Conservation (phyloP, 2,329 filamentous ascomycete species). For the Colletotrichum shisoi region DNA sequence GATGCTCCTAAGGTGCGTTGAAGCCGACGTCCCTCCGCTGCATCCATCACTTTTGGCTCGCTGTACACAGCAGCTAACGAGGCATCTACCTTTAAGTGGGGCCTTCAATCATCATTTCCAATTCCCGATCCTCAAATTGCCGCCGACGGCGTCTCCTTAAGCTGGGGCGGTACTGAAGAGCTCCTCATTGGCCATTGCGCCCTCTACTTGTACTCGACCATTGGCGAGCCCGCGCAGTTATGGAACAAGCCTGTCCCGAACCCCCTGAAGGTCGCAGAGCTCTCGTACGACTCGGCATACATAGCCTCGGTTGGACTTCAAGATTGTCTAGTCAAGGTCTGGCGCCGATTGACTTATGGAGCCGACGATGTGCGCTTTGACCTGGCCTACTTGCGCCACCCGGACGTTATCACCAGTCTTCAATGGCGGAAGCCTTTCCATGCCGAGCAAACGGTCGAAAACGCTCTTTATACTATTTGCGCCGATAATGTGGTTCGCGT, state of each 20-base stretch:
- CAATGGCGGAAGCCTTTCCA: conserved; percentile 86
- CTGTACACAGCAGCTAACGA: conserved; percentile 11
- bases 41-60: background rate
- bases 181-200: conserved; percentile 77
- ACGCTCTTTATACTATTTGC: conserved; percentile 90
- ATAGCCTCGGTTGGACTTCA: conserved; percentile 81
- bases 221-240: conserved; percentile 61
- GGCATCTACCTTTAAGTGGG: conserved; percentile 60
- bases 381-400: conserved; percentile 88
- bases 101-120: conserved; percentile 68
- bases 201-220: conserved; percentile 72
- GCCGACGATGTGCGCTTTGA: conserved; percentile 86
- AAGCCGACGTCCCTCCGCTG: background rate
- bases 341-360: conserved; percentile 86
- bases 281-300: conserved; percentile 87
- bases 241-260: conserved; percentile 82
- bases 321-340: conserved; percentile 89
- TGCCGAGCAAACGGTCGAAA: conserved; percentile 79
- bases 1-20: conserved; percentile 75
- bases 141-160: conserved; percentile 63
- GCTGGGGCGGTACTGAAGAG: conserved; percentile 88
- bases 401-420: conserved; percentile 77
- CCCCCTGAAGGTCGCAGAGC: conserved; percentile 73
- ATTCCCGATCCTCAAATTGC: conserved; percentile 46
- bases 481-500: conserved; percentile 80